Percentiles rank a stretch among this genome's conserved stretches.
These are phyloP conservation scores for Claviceps sp. DNA, from an alignment of 2,329 filamentous ascomycete species.

Conservation along the genomic window DNA sequence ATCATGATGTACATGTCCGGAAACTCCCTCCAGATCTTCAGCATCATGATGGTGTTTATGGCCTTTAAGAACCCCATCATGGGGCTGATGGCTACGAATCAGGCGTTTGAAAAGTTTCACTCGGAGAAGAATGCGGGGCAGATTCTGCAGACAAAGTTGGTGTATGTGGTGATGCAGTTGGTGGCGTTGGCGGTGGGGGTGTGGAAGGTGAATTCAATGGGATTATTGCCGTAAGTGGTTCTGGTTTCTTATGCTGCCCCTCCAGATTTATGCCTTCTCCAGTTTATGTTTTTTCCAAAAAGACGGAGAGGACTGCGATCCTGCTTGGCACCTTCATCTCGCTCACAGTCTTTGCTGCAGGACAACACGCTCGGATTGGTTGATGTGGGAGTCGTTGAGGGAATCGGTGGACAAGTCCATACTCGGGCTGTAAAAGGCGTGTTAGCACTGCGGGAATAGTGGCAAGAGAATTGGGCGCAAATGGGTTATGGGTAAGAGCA, in stretches of 20 bases:
- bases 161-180: slow-evolving; percentile 79
- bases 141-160: slow-evolving; percentile 70
- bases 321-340: not conserved
- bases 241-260: not conserved
- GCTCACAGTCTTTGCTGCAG: slow-evolving; percentile 26
- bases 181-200: slow-evolving; percentile 72
- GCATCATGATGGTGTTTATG: slow-evolving; percentile 99
- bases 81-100: slow-evolving; percentile 69
- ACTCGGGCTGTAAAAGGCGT: slow-evolving; percentile 27
- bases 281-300: not conserved
- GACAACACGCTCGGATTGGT: slow-evolving; percentile 92
- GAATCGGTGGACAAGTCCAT: slow-evolving; percentile 53
- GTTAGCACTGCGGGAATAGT: not conserved
- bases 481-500: not conserved
- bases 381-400: slow-evolving; percentile 81
- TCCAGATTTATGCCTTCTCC: not conserved
- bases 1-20: slow-evolving; percentile 99
- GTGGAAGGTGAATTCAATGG: slow-evolving; percentile 97
- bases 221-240: slow-evolving; percentile 65
- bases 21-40: slow-evolving; percentile 96
- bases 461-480: not conserved
- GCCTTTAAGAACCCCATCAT: slow-evolving; percentile 92
- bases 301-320: not conserved
- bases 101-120: slow-evolving; percentile 84
- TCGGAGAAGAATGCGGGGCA: slow-evolving; percentile 61